phyloP scores from a whole-genome alignment of 768 basidiomycete species.

The Psilocybe sp. region DNA sequence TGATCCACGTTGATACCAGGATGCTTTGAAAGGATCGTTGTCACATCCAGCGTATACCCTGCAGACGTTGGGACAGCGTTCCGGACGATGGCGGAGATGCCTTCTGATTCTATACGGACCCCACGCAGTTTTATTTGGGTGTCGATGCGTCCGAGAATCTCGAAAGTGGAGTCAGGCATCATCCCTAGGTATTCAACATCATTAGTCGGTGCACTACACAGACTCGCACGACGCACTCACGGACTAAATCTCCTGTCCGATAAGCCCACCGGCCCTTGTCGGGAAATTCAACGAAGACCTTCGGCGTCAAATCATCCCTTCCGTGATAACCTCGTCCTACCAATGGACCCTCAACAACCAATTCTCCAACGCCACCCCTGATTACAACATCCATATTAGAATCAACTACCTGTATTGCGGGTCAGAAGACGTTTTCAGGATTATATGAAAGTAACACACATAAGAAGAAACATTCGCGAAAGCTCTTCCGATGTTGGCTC shows the following conservation, averaged over 20 bases:
- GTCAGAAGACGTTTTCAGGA: conserved; percentile 10
- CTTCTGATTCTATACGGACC: conserved; percentile 53
- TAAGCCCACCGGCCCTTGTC: conserved; percentile 38
- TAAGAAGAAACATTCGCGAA: conserved; percentile 36
- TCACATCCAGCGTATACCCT: conserved; percentile 30
- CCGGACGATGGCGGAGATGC: conserved; percentile 44
- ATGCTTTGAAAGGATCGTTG: conserved; percentile 42
- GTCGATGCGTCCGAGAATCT: conserved; percentile 50
- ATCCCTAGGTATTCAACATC: conserved; percentile 29
- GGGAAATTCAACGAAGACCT: conserved; percentile 46
- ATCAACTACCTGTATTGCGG: conserved; percentile 38
- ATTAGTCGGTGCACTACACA: neutral
- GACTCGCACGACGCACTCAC: conserved; percentile 19
- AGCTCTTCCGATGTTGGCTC: conserved; percentile 41
- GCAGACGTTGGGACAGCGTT: conserved; percentile 23
- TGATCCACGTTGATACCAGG: conserved; percentile 41
- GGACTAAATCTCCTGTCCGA: conserved; percentile 47
- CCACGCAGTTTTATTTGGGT: conserved; percentile 51
- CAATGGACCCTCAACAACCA: conserved; percentile 47
- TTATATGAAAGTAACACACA: conserved; percentile 16
- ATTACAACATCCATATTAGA: conserved; percentile 37
- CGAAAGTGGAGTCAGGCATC: conserved; percentile 45
- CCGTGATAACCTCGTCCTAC: conserved; percentile 50
- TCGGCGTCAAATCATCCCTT: conserved; percentile 39
- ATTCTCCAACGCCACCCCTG: conserved; percentile 44